Evolutionary conservation across 768 basidiomycete genomes (phyloP), one percentile per base, ranked within the genome.

Genomic region (Phaeotremella skinneri): DNA sequence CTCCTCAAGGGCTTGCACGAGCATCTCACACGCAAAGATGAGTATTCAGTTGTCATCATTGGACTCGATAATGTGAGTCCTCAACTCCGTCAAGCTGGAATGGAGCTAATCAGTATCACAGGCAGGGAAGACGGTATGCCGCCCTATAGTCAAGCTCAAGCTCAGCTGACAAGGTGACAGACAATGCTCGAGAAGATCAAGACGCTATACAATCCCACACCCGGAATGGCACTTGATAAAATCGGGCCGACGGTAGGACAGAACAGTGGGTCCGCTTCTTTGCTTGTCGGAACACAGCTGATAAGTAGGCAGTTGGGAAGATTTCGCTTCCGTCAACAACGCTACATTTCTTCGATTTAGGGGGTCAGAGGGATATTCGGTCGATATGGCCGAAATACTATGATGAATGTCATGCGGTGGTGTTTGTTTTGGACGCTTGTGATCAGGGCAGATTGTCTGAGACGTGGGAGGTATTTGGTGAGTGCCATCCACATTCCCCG

Each of bases 381-480:
- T 87, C 85, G 32, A 94, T 99, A 64, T 98, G 94, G 93, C 85
- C 87, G 2, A 75, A 73, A 54, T 99, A 99, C 78, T 97, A 94
- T 75, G 88, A 90, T 55, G 92, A 97, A 74, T 96, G 92, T 64
- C 94, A 99, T 76, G 94, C 93, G 6, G 90, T 98, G 45, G 91
- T 89, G 39, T 99, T 90, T 68, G 88, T 98, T 52, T 85, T 99
- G 52, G 96, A 99, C 75, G 91, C 92, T 7, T 84, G 88, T 63
- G 94, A 99, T 80, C 70, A 75, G 59, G 91, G 90, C 69, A 81
- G 94, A 37, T 80, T 98, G 26, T 84, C 86, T 49, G 96, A 98
- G 81, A 90, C 91, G 16, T 98, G 94, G 94, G 89, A 91, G 63
- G 93, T 91, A 6, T 98, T 99, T 68, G 92, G 94, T 96, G 77